These are phyloP conservation scores for Gamsiella multidivaricata DNA, from an alignment of 192 early-diverging fungal genomes.

Conservation along the genomic window DNA sequence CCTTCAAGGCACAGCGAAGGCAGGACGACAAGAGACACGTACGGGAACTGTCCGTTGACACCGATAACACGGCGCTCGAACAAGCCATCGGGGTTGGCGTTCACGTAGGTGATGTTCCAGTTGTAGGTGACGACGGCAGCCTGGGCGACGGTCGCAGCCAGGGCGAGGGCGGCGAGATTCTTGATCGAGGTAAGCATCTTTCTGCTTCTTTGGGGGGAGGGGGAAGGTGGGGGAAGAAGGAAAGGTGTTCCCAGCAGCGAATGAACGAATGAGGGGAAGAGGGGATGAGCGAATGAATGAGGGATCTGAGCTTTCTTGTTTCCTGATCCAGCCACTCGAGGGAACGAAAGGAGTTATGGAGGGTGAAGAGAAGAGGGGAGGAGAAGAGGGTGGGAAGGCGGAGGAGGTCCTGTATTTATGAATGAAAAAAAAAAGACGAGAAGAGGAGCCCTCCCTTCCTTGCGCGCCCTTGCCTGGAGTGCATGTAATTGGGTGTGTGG, in stretches of 20 bases:
- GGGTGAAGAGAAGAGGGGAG: neutral
- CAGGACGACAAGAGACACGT: too few species aligned
- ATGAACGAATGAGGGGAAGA: conserved; percentile 36
- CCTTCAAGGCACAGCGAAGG: too few species aligned
- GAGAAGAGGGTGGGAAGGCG: neutral
- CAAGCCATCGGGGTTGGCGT: conserved; percentile 74
- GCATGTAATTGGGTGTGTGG: too few species aligned
- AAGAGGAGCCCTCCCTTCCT: too few species aligned
- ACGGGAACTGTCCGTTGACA: conserved; percentile 75
- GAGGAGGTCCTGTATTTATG: conserved; percentile 4
- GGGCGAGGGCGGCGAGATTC: conserved; percentile 44
- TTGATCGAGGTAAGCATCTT: conserved; percentile 52
- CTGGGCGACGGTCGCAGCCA: conserved; percentile 48
- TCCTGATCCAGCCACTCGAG: neutral
- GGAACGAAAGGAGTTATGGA: neutral
- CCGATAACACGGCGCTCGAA: conserved; percentile 71
- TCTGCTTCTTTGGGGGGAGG: neutral
- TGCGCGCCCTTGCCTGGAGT: too few species aligned
- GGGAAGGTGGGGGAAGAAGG: neutral
- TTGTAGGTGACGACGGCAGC: conserved; percentile 72
- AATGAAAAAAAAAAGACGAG: neutral
- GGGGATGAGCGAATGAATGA: neutral
- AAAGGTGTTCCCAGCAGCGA: neutral
- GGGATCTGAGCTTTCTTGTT: neutral
- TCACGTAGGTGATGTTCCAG: conserved; percentile 77